Base-by-base conservation (phyloP, 176 grass and related monocot genomes). In the Juncus effusus region DNA sequence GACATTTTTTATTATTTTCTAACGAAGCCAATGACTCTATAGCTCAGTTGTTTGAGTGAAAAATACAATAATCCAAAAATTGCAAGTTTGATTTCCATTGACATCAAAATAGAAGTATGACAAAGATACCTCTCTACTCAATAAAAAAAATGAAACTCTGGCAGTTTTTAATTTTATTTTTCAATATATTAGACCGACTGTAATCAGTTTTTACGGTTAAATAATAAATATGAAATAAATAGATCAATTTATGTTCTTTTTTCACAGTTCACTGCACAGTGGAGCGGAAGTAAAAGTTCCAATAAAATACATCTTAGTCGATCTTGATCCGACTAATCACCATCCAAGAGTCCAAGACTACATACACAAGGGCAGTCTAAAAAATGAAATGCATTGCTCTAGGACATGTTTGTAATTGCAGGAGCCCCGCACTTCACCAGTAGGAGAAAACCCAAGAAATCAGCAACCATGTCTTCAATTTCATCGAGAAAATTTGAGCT, bases 361-460 rank as follows among this genome's bases (percentile, higher is more conserved):
- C 37, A 80, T 85, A 38, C 77, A 73, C 60, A 80, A 80, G 9
- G 82, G 82, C 37, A 71, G 77, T 49, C 47, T 80, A n/a, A 72
- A 85, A 60, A 59, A 10, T 37, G 42, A 85, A 16, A 73, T 85
- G 38, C 83, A 7, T 62, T 69, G 54, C 73, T 85, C 15, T 58
- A 73, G 54, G 82, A 85, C 56, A 41, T 75, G 38, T 59, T 70
- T 13, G 73, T 80, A 8, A 51, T 85, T 7, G 7, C 41, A 4
- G 77, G 73, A 62, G 77, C 77, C 16, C 77, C 47, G 2, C 72
- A 85, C n/a, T 80, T 38, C 42, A 6, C 60, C 82, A 85, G 35
- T 64, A 79, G 28, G 77, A 85, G 65, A 85, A 72, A 61, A 19
- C 82, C 0, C 63, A 80, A 16, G 54, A 80, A 37, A 74, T 80